phyloP scores from a whole-genome alignment of 2,329 filamentous ascomycete genomes.

The Chalaropsis ovoidea region DNA sequence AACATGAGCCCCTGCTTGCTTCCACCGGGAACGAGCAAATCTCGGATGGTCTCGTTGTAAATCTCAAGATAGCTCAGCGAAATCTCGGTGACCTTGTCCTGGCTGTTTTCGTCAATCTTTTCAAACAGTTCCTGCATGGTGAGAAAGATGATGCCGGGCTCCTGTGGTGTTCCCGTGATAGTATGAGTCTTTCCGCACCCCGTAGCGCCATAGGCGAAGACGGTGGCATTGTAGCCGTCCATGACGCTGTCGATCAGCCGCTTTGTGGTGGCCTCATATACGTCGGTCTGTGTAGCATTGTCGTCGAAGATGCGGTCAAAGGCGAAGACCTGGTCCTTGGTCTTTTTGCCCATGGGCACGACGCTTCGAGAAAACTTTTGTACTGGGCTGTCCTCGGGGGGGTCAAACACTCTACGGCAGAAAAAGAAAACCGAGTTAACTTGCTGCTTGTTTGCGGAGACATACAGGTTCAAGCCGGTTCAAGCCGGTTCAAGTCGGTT shows the following conservation, averaged over 20 bases:
- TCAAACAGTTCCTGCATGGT: constrained; percentile 99
- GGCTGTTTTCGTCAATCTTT: constrained; percentile 74
- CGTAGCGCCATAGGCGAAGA: constrained; percentile 95
- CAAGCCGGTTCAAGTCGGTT: too few species aligned
- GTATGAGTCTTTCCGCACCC: constrained; percentile 98
- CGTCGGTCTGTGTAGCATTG: constrained; percentile 79
- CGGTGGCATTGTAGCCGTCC: constrained; percentile 96
- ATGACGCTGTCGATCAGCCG: constrained; percentile 86
- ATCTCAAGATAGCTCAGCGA: constrained; percentile 95
- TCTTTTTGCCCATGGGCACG: constrained; percentile 73
- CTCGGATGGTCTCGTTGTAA: constrained; percentile 97
- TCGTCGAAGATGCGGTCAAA: constrained; percentile 98
- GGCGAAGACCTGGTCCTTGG: constrained; percentile 94
- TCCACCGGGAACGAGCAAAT: constrained; percentile 76
- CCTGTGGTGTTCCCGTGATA: constrained; percentile 81
- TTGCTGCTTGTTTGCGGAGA: background rate
- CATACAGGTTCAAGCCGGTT: too few species aligned
- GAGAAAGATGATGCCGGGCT: constrained; percentile 95
- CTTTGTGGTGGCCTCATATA: constrained; percentile 89
- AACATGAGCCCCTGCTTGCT: constrained; percentile 81
- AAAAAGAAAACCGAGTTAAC: background rate
- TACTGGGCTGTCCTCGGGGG: constrained; percentile 86
- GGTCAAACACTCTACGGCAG: constrained; percentile 75
- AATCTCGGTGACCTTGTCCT: constrained; percentile 81
- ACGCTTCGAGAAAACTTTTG: constrained; percentile 78